Evolutionary conservation across 257 asterid species (phyloP).

Genomic region (Solanum sejunctum): DNA sequence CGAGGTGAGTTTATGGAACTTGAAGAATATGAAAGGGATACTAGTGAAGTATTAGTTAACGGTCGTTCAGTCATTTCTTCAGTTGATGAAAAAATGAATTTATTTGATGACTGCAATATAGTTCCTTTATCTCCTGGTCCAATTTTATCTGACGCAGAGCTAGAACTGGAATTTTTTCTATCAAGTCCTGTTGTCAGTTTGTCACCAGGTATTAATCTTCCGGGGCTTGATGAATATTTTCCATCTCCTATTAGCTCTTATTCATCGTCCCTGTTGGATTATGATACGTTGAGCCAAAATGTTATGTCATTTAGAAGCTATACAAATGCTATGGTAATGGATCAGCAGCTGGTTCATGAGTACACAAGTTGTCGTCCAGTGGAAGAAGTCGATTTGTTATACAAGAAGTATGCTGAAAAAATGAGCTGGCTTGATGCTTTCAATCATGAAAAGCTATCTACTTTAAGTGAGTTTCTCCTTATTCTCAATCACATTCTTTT

Average conservation of each 20-base stretch:
- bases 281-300: background rate
- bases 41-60: background rate
- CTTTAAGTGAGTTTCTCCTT: constrained; percentile 23
- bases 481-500: background rate
- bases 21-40: background rate
- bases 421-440: constrained; percentile 51
- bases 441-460: constrained; percentile 32
- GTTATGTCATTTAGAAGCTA: background rate
- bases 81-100: background rate
- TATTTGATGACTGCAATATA: background rate
- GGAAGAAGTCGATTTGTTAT: constrained; percentile 20
- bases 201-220: background rate
- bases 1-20: background rate
- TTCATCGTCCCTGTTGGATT: background rate
- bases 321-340: background rate
- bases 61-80: background rate
- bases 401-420: constrained; percentile 25
- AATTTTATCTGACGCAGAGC: background rate
- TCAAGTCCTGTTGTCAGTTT: background rate
- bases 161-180: background rate
- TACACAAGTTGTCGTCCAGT: background rate
- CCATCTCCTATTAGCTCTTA: background rate
- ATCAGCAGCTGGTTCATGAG: background rate
- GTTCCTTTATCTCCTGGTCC: background rate
- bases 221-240: background rate